Percentiles rank a stretch among this genome's conserved stretches.
These are phyloP conservation scores for Stagonosporopsis chrysanthemi DNA, from an alignment of 2,329 filamentous ascomycete species.

Conservation along the genomic window DNA sequence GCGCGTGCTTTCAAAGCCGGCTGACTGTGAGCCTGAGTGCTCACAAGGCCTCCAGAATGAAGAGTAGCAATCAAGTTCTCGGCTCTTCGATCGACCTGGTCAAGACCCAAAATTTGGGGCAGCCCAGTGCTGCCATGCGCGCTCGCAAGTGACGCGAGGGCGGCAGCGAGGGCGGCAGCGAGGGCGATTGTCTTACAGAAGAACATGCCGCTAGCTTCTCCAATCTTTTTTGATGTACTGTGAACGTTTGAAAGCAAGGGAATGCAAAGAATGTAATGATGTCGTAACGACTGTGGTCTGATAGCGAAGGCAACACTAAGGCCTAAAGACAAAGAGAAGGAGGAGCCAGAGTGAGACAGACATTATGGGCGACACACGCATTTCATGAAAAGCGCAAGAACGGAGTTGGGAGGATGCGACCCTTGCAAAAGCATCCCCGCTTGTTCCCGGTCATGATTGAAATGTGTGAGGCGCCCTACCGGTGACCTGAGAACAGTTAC, in stretches of 20 bases:
- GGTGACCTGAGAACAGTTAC: conserved; percentile 3
- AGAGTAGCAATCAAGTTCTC: conserved; percentile 25
- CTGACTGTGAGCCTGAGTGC: not conserved
- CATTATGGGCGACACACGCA: not conserved
- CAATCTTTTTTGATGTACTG: not conserved
- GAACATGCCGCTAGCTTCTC: not conserved
- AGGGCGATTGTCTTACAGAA: not conserved
- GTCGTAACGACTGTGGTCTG: not conserved
- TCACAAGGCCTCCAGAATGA: conserved; percentile 5
- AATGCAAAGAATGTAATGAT: not conserved
- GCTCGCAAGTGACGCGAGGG: conserved; percentile 18
- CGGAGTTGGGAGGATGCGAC: conserved; percentile 5
- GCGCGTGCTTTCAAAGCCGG: conserved; percentile 22
- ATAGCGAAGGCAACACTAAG: not conserved
- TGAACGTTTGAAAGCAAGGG: too few relatives aligned
- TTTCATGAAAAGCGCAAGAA: conserved; percentile 1
- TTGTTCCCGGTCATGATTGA: not conserved
- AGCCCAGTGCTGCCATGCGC: conserved; percentile 28
- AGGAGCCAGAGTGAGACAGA: not conserved
- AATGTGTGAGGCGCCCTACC: conserved; percentile 13
- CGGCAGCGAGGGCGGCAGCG: conserved; percentile 8
- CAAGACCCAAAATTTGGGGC: conserved; percentile 31
- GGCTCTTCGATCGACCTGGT: conserved; percentile 29
- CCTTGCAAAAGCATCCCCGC: conserved; percentile 4
- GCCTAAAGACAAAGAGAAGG: not conserved